phyloP scores from a whole-genome alignment of 176 grass and related monocot species.

The Aegilops tauschii region DNA sequence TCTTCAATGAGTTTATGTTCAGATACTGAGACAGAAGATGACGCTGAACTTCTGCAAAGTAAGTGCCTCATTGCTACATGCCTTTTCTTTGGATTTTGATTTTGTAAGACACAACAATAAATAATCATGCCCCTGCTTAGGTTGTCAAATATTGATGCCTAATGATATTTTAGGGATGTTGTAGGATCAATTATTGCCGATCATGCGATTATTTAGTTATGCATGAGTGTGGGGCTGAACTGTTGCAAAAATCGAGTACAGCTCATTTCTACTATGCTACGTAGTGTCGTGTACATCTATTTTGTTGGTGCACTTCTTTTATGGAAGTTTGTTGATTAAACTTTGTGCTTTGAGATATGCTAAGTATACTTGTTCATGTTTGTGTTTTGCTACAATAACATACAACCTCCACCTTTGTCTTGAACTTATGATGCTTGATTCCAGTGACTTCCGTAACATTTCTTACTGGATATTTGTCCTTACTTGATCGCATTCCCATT shows the following conservation, averaged over 20 bases:
- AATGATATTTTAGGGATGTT: neutral
- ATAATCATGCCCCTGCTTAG: neutral
- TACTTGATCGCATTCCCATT: slow-evolving; percentile 14
- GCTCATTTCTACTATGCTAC: neutral
- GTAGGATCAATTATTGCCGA: neutral
- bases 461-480: neutral
- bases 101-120: neutral
- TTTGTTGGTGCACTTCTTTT: slow-evolving; percentile 6
- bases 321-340: neutral
- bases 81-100: neutral
- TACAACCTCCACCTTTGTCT: neutral
- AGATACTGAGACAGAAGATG: slow-evolving; percentile 63
- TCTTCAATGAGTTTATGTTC: slow-evolving; percentile 47
- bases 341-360: neutral
- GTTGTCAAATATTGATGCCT: slow-evolving; percentile 8
- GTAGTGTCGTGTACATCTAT: neutral
- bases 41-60: slow-evolving; percentile 46
- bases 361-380: neutral
- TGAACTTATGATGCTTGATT: slow-evolving; percentile 14
- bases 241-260: neutral
- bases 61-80: slow-evolving; percentile 6
- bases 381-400: neutral
- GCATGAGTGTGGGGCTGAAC: neutral
- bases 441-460: neutral
- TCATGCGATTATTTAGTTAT: slow-evolving; percentile 23